phyloP scores from a whole-genome alignment of 345 rosid genomes.

The Barbarea vulgaris region DNA sequence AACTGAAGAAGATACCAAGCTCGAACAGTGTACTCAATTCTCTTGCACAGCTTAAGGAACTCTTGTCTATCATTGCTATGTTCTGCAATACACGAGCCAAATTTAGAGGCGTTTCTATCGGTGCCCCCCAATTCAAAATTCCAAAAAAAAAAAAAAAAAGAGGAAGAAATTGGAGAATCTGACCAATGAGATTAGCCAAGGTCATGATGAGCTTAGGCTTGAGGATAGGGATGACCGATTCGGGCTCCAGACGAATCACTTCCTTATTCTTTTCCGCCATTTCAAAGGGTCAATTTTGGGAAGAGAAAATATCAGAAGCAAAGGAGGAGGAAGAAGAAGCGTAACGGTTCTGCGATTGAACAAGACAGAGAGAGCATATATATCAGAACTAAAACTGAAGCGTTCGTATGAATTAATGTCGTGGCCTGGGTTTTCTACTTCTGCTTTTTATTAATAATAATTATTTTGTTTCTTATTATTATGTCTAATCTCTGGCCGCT shows the following conservation, averaged over 20 bases:
- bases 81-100: conserved; percentile 47
- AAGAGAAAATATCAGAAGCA: not conserved
- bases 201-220: conserved; percentile 93
- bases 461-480: not conserved
- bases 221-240: conserved; percentile 89
- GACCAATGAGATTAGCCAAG: conserved; percentile 92
- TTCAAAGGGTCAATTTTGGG: conserved; percentile 6
- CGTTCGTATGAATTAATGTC: conserved; percentile 23
- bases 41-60: conserved; percentile 88
- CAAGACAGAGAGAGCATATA: not conserved
- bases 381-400: conserved; percentile 11
- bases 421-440: not conserved
- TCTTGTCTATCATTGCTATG: conserved; percentile 69
- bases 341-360: conserved; percentile 9
- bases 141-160: not conserved
- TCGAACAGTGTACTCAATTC: conserved; percentile 91
- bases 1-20: conserved; percentile 97
- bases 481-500: not conserved
- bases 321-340: not conserved
- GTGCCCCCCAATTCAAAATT: not conserved
- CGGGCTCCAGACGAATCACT: conserved; percentile 79
- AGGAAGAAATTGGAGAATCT: conserved; percentile 5
- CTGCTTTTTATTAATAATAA: not conserved
- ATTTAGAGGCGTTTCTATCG: not conserved
- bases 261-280: conserved; percentile 55